Conservation (phyloP, 2,329 filamentous ascomycete genomes). For the Didymella arachidicola region DNA sequence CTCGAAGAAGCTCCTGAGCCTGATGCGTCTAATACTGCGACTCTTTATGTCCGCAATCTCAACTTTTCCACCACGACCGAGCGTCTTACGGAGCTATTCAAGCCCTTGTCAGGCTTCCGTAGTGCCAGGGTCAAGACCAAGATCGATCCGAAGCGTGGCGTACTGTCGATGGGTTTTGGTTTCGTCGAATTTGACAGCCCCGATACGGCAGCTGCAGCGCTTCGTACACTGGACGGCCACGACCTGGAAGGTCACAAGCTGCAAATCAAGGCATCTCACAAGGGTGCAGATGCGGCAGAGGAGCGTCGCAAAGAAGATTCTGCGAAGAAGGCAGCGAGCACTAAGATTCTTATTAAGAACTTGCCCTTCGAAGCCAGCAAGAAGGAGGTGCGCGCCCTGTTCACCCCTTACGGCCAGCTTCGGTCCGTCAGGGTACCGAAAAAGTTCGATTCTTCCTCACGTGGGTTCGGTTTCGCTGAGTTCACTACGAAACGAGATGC, state of each 20-base stretch:
- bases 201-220: conserved; percentile 78
- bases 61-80: conserved; percentile 88
- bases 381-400: conserved; percentile 86
- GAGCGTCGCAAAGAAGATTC: conserved; percentile 83
- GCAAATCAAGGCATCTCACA: conserved; percentile 85
- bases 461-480: conserved; percentile 96
- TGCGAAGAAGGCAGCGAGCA: conserved; percentile 80
- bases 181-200: conserved; percentile 89
- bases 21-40: conserved; percentile 70
- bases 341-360: conserved; percentile 98
- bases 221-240: conserved; percentile 86
- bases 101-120: conserved; percentile 83
- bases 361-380: conserved; percentile 90
- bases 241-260: conserved; percentile 87
- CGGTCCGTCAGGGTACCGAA: conserved; percentile 92
- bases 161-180: conserved; percentile 92
- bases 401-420: conserved; percentile 89
- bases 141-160: conserved; percentile 87
- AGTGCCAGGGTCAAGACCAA: conserved; percentile 93
- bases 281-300: conserved; percentile 84
- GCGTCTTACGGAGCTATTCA: conserved; percentile 78
- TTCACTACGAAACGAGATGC: conserved; percentile 93
- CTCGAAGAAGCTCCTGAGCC: conserved; percentile 66
- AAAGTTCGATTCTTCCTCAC: conserved; percentile 87
- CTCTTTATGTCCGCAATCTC: conserved; percentile 91